Evolutionary conservation across 805 yeast species (phyloP).

Genomic region (Spathaspora hagerdaliae): DNA sequence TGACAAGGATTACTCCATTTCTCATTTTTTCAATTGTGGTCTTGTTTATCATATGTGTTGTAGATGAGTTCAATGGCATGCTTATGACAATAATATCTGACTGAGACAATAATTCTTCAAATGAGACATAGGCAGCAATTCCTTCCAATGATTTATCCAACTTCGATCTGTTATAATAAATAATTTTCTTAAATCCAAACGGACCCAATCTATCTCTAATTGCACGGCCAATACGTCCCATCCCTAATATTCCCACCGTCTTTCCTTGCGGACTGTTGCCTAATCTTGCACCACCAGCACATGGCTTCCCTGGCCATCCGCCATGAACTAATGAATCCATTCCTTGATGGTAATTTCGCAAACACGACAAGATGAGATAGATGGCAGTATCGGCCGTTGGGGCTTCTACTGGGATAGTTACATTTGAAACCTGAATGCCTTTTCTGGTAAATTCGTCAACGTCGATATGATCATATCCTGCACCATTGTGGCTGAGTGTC

Average conservation of each 20-base stretch:
- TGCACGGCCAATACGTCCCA: conserved; percentile 89
- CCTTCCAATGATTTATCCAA: conserved; percentile 57
- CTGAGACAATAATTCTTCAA: conserved; percentile 59
- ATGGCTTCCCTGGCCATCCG: conserved; percentile 46
- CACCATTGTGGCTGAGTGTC: conserved; percentile 61
- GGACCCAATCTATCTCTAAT: conserved; percentile 67
- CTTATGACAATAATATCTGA: conserved; percentile 73
- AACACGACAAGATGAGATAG: conserved; percentile 55
- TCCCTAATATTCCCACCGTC: conserved; percentile 76
- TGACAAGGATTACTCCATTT: conserved; percentile 70
- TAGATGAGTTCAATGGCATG: conserved; percentile 71
- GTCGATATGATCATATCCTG: conserved; percentile 73
- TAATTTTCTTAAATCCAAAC: conserved; percentile 67
- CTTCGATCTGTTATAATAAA: conserved; percentile 67
- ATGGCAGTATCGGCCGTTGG: conserved; percentile 74
- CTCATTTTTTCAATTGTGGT: conserved; percentile 66
- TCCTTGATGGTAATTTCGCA: conserved; percentile 65
- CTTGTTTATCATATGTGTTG: conserved; percentile 65
- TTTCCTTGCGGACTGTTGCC: conserved; percentile 78
- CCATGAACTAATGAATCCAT: conserved; percentile 49
- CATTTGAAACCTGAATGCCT: conserved; percentile 60
- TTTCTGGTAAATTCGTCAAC: conserved; percentile 46
- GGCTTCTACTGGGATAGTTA: conserved; percentile 60
- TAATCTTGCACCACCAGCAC: conserved; percentile 46
- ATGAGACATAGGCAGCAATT: conserved; percentile 62